Evolutionary conservation across 148 eudicot genomes (phyloP), one percentile per base, ranked within the genome.

Genomic region (Camellia lanceoleosa): DNA sequence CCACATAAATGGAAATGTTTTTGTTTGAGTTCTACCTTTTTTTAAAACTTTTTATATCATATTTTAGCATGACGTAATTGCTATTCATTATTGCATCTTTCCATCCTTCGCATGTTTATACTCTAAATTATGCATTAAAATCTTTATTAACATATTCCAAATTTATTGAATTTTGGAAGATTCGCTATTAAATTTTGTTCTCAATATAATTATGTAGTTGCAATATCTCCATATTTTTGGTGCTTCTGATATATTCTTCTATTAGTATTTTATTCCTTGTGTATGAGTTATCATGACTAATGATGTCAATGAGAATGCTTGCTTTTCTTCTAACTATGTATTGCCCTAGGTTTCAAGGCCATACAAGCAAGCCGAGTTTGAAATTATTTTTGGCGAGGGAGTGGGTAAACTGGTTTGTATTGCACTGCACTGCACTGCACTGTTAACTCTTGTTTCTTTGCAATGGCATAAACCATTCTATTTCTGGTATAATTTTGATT

Each of bases 311-410:
- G 73, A 49, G 43, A 49, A 71, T 38, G 70, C 20, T 56, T 78
- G 12, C 44, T 70, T 71, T 14, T 46, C 44, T 77, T 15, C 74
- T 70, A 47, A 70, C 11, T n/a, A 70, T 56, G 13, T 74, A 9
- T 54, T 74, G 66, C 84, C 78, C 47, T 82, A 95, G 98, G 98
- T 95, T 52, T 95, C 98, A 68, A 91, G 98, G 86, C 98, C 98
- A 46, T 95, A 95, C 90, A 95, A 90, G 84, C 98, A 95, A 84
- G 98, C 98, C 69, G 98, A 95, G 81, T 91, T 95, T 86, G 98
- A 95, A 82, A 95, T 95, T 80, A 92, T 88, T 75, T 95, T 95
- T 85, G 98, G 98, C 18, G 97, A 95, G 82, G 98, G 98, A 79
- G 98, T 92, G 80, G 89, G 97, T 89, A 87, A 93, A 76, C 86